Percentiles rank a stretch among this genome's conserved stretches.
Conservation (phyloP, 257 asterid species). For the Catharanthus roseus region DNA sequence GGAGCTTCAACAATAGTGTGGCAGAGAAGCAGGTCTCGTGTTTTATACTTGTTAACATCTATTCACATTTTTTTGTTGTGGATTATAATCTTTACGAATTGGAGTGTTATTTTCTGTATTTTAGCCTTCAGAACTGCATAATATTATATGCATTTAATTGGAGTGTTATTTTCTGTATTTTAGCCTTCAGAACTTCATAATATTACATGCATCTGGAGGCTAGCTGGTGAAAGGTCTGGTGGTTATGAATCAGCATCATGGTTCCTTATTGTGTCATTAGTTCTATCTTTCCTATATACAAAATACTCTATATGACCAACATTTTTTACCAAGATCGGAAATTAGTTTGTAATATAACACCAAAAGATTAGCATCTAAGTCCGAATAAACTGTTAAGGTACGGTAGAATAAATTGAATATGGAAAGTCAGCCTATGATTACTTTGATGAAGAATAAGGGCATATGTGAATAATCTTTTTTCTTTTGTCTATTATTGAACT, state of each 20-base stretch:
- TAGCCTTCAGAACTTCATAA: not conserved
- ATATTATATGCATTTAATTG: not conserved
- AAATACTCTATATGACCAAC: not conserved
- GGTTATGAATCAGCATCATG: not conserved
- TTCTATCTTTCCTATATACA: not conserved
- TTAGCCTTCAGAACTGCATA: not conserved
- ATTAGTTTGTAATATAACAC: not conserved
- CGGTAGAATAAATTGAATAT: not conserved
- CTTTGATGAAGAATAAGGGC: not conserved
- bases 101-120: not conserved
- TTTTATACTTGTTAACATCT: conserved; percentile 3
- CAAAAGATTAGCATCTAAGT: not conserved
- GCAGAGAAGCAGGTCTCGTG: conserved; percentile 61
- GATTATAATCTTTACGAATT: not conserved
- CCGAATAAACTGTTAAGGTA: not conserved
- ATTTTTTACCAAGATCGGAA: not conserved
- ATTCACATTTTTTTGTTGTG: not conserved
- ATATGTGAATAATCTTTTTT: not conserved
- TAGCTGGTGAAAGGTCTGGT: not conserved
- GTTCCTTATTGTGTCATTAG: not conserved
- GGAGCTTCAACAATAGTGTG: conserved; percentile 82
- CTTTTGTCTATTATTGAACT: not conserved
- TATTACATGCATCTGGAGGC: not conserved
- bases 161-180: not conserved
- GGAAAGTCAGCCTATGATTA: not conserved